These are phyloP conservation scores for Primulina tabacum DNA, from an alignment of 257 asterid genomes.

Conservation along the genomic window DNA sequence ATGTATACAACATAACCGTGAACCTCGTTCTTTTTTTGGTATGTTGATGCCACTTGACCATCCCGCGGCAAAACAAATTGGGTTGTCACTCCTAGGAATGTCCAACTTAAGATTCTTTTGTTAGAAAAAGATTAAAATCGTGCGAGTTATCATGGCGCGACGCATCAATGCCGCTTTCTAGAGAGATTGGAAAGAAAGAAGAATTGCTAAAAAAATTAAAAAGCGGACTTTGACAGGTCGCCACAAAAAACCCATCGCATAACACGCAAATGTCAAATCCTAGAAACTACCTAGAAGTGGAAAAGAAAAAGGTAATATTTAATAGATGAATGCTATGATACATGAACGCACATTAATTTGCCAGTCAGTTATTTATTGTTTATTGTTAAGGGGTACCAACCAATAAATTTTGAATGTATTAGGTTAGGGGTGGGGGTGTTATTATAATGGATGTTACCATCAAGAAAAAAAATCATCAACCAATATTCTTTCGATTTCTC, in stretches of 20 bases:
- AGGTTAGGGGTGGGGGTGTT: not conserved
- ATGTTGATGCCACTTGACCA: too few species aligned
- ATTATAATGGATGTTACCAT: not conserved
- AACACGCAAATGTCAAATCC: conserved; percentile 22
- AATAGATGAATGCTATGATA: conserved; percentile 16
- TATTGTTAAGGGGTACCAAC: not conserved
- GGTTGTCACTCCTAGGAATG: not conserved
- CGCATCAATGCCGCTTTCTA: conserved; percentile 19
- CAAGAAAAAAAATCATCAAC: not conserved
- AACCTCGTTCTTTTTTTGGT: too few species aligned
- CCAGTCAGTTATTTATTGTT: not conserved
- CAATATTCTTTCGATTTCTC: not conserved
- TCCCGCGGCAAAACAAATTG: not conserved
- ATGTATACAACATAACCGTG: too few species aligned
- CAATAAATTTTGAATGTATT: not conserved
- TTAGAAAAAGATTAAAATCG: not conserved
- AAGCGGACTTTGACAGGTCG: conserved; percentile 22
- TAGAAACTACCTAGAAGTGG: conserved; percentile 37
- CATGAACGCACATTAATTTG: not conserved
- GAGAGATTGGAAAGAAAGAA: too few species aligned
- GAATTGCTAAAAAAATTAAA: not conserved
- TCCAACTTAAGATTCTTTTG: not conserved
- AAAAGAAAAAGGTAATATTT: too few species aligned
- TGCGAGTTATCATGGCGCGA: conserved; percentile 17
- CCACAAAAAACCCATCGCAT: conserved; percentile 20